Evolutionary conservation across 768 basidiomycete genomes (phyloP).

Genomic region (Suillus occidentalis): DNA sequence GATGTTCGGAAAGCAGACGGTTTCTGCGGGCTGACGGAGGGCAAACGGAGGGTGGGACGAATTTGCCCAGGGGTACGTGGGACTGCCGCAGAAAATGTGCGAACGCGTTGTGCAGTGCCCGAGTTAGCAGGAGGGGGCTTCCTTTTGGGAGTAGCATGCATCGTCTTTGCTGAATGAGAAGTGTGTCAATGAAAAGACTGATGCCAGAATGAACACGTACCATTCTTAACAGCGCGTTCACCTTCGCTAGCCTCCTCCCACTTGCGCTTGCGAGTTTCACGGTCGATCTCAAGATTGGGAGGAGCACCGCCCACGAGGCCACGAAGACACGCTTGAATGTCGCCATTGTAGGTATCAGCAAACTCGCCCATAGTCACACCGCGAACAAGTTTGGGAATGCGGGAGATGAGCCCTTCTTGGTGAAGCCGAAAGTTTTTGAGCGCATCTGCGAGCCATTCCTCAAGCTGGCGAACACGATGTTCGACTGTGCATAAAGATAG

Average conservation of each 20-base stretch:
- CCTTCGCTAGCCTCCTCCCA: constrained; percentile 53
- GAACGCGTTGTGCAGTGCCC: constrained; percentile 51
- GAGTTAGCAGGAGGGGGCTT: constrained; percentile 49
- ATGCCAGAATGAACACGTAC: constrained; percentile 36
- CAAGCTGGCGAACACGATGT: constrained; percentile 72
- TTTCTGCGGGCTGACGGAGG: constrained; percentile 40
- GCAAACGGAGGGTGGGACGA: constrained; percentile 28
- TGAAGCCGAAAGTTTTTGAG: constrained; percentile 75
- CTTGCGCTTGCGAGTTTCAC: constrained; percentile 71
- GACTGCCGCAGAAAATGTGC: constrained; percentile 32
- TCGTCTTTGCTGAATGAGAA: constrained; percentile 40
- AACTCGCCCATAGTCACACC: constrained; percentile 75
- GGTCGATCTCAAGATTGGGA: constrained; percentile 55
- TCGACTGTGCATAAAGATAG: constrained; percentile 41
- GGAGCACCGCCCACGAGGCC: constrained; percentile 54
- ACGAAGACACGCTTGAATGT: constrained; percentile 68
- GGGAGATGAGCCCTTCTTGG: constrained; percentile 71
- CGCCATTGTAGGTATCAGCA: constrained; percentile 74
- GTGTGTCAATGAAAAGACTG: constrained; percentile 1
- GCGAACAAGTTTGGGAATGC: constrained; percentile 75
- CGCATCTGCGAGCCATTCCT: constrained; percentile 70
- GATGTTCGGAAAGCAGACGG: constrained; percentile 25
- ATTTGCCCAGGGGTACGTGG: constrained; percentile 1
- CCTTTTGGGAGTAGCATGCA: constrained; percentile 53
- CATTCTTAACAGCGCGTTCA: constrained; percentile 57